Percentiles rank a stretch among this genome's conserved stretches.
Conservation (phyloP, 768 basidiomycete genomes). For the Calocybe cyanea region DNA sequence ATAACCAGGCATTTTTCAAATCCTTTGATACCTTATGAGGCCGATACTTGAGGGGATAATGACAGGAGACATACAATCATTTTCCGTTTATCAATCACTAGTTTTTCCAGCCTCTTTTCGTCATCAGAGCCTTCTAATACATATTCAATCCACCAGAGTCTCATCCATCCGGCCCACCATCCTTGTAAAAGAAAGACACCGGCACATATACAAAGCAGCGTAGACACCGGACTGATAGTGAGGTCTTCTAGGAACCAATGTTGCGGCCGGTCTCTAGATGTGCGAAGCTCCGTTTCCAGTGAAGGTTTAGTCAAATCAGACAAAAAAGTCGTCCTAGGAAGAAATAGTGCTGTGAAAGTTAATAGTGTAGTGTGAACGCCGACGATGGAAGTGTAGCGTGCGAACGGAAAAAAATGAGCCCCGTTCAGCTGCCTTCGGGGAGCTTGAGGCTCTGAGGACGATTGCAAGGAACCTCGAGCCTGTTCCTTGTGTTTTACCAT, state of each 20-base stretch:
- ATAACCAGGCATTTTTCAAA: conserved; percentile 43
- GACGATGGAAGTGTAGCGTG: conserved; percentile 61
- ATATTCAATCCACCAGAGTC: conserved; percentile 51
- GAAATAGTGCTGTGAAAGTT: conserved; percentile 59
- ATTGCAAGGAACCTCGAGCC: neutral
- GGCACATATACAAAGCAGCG: conserved; percentile 51
- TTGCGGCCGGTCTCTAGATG: conserved; percentile 62
- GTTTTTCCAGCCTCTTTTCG: conserved; percentile 39
- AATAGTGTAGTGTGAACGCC: conserved; percentile 67
- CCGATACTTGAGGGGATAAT: neutral
- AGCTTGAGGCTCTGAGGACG: neutral
- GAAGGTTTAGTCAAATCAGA: conserved; percentile 30
- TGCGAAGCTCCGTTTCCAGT: conserved; percentile 27
- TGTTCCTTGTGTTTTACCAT: conserved; percentile 6
- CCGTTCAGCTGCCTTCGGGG: neutral
- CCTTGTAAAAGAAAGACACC: conserved; percentile 54
- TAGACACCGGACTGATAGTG: conserved; percentile 55
- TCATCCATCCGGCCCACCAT: conserved; percentile 73
- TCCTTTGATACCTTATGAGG: conserved; percentile 34
- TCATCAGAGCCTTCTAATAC: conserved; percentile 36
- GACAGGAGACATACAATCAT: conserved; percentile 31
- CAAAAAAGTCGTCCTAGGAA: conserved; percentile 59
- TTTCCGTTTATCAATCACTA: conserved; percentile 32
- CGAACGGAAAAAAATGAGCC: conserved; percentile 25
- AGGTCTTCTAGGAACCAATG: conserved; percentile 64